Percentiles rank a stretch among this genome's conserved stretches.
Conservation (phyloP, 192 early-diverging fungal species). For the Podila epigama region DNA sequence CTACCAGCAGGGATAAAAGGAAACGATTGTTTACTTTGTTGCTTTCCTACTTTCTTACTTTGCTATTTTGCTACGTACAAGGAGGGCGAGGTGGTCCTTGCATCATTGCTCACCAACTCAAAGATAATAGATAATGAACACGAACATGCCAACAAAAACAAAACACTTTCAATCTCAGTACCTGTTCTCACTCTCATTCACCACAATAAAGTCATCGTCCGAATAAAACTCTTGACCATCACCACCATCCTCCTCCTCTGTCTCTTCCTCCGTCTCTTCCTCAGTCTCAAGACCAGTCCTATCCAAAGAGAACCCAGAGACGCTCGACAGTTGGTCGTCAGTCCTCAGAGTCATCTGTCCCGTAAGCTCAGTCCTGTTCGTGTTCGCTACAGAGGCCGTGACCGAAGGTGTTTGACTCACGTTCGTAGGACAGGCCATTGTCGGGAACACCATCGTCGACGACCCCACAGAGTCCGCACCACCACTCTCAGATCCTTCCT, state of each 20-base stretch:
- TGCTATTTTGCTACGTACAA: no score
- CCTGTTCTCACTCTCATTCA: slow-evolving; percentile 2
- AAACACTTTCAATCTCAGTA: neutral
- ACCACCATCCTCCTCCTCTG: slow-evolving; percentile 15
- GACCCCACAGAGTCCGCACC: slow-evolving; percentile 48
- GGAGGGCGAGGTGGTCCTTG: neutral
- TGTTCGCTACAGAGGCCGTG: neutral
- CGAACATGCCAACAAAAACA: neutral
- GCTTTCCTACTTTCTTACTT: no score
- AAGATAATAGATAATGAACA: neutral
- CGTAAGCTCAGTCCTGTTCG: neutral
- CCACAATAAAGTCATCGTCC: slow-evolving; percentile 35
- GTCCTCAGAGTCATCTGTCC: slow-evolving; percentile 4
- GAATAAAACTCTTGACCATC: slow-evolving; percentile 14
- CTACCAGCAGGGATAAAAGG: no score
- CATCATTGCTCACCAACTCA: neutral
- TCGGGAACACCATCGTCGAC: slow-evolving; percentile 55
- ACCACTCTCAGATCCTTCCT: slow-evolving; percentile 49
- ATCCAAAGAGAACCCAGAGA: slow-evolving; percentile 9
- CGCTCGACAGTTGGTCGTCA: slow-evolving; percentile 27
- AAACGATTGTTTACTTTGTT: no score
- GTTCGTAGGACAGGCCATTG: slow-evolving; percentile 32
- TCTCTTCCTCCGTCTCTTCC: neutral
- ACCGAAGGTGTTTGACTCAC: slow-evolving; percentile 8
- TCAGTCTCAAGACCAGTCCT: neutral